Evolutionary conservation across 192 early-diverging fungal species (phyloP), one percentile per base, ranked within the genome.

Genomic region (Jimgerdemannia flammicorona): DNA sequence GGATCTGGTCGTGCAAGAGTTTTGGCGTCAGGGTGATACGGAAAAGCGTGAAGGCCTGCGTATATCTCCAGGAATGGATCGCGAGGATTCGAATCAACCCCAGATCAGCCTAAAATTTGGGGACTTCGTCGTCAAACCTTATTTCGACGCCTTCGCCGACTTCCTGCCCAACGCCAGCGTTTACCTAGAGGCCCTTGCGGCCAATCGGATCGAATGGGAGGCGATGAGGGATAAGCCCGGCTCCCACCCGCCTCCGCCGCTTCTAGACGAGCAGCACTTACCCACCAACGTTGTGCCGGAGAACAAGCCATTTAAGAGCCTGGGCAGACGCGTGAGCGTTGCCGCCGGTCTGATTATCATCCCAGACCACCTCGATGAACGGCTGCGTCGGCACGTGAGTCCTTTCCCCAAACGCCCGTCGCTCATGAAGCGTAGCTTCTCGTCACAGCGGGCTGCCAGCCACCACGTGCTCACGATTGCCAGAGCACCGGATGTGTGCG

Each of bases 61-160:
- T 0, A 83, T 97, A 6, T 94, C 94, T 0, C 96, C 96, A 10
- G 94, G 93, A 77, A 97, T 96, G 95, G 95, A 97, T 81, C 88
- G 93, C 39, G 80, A 88, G 8, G 82, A 88, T 43, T 82, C 86
- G 54, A 86, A 89, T 40, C 95, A 95, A 73, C 84, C 85, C 44
- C 87, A 93, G 66, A 93, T 97, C 68, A 88, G 87, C 39, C 80
- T 97, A 6, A 89, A 93, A 43, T 97, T 97, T 82, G 89, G 91
- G 70, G 91, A 95, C 74, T 94, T 93, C 72, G 92, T 98, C 18
- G 93, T 93, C 2, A 87, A 86, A 44, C 97, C 97, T 3, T 96
- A 95, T 72, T 96, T 94, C 81, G 90, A 93, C 66, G 86, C 87
- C 74, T 88, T 96, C 59, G 90, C 89, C n/a, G 89, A 91, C 64